Percentiles rank a stretch among this genome's conserved stretches.
phyloP scores from a whole-genome alignment of 129 eudicot species.

The Scalesia atractyloides region DNA sequence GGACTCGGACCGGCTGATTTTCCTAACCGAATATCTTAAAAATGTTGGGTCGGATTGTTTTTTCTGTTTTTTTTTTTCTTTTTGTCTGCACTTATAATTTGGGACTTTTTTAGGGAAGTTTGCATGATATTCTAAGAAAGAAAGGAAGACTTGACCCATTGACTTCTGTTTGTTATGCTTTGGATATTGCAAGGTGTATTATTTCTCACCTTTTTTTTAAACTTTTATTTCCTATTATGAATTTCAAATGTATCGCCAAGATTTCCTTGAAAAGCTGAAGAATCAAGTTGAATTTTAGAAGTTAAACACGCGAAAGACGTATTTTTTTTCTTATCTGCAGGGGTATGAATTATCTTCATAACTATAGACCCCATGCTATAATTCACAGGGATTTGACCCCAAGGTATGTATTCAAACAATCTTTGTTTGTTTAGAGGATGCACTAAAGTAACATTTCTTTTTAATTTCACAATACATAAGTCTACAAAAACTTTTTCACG shows the following conservation, averaged over 20 bases:
- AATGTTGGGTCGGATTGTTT: slow-evolving; percentile 42
- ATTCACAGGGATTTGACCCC: slow-evolving; percentile 83
- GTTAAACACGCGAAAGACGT: not conserved
- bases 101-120: slow-evolving; percentile 58
- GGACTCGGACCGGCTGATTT: slow-evolving; percentile 57
- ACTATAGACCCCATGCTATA: slow-evolving; percentile 70
- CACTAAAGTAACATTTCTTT: not conserved
- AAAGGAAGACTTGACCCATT: slow-evolving; percentile 66
- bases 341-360: slow-evolving; percentile 68
- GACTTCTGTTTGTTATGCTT: slow-evolving; percentile 73
- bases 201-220: not conserved
- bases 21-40: slow-evolving; percentile 61
- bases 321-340: slow-evolving; percentile 22
- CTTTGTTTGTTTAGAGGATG: not conserved
- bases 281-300: too few species aligned
- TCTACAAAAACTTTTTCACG: not conserved
- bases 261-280: too few species aligned
- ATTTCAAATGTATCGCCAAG: too few species aligned
- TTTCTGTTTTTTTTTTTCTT: not conserved
- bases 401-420: slow-evolving; percentile 39
- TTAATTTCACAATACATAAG: too few species aligned
- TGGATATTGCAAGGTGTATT: slow-evolving; percentile 76
- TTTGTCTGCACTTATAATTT: slow-evolving; percentile 9
- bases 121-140: slow-evolving; percentile 57
- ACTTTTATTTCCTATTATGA: too few species aligned